These are phyloP conservation scores for Pestalotiopsis sp. DNA, from an alignment of 2,329 filamentous ascomycete species.

Conservation along the genomic window DNA sequence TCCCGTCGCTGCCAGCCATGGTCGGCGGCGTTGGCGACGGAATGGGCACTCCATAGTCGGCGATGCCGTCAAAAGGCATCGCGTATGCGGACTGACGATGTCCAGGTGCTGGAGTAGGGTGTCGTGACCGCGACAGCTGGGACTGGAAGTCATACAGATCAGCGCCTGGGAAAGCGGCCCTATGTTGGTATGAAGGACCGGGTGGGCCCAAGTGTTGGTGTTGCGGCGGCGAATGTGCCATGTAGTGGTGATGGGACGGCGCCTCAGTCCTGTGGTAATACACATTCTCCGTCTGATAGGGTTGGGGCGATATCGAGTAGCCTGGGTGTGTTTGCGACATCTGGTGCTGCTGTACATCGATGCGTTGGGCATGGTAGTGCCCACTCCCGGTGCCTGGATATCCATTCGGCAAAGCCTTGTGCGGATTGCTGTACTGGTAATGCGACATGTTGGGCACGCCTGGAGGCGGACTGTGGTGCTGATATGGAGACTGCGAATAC, in stretches of 20 bases:
- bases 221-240: constrained; percentile 2
- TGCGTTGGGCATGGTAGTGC: constrained; percentile 41
- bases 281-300: constrained; percentile 17
- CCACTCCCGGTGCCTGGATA: constrained; percentile 35
- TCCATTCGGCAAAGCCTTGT: constrained; percentile 38
- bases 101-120: not conserved
- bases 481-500: constrained; percentile 17
- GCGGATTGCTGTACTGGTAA: constrained; percentile 37
- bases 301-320: constrained; percentile 15
- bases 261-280: not conserved
- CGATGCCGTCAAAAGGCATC: not conserved
- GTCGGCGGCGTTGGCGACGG: not conserved
- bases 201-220: not conserved
- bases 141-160: not conserved
- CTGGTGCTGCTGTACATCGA: constrained; percentile 15
- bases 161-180: not conserved
- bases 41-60: not conserved
- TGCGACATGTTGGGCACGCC: constrained; percentile 29
- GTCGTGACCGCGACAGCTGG: not conserved
- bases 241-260: not conserved
- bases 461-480: constrained; percentile 8
- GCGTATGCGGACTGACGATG: not conserved
- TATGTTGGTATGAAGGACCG: not conserved
- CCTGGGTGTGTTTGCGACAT: constrained; percentile 4
- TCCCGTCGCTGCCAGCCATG: not conserved